Evolutionary conservation across 2,329 filamentous ascomycete genomes (phyloP).

Genomic region (Parastagonospora nodorum): DNA sequence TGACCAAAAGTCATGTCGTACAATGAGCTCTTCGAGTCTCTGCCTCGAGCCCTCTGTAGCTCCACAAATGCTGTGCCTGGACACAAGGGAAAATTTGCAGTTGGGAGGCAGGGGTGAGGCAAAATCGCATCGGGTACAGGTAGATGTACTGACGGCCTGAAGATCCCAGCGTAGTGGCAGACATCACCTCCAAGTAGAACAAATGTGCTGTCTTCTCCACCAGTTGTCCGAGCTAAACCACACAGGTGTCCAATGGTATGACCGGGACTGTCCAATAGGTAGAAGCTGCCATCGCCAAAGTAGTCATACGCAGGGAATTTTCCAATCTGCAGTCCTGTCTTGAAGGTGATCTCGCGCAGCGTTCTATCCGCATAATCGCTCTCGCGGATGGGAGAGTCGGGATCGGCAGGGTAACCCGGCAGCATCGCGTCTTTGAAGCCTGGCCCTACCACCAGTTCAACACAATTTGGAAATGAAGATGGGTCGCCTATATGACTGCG

Average conservation of each 20-base stretch:
- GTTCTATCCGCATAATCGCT: conserved; percentile 26
- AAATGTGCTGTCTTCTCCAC: conserved; percentile 19
- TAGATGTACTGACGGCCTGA: conserved; percentile 28
- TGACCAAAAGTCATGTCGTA: conserved; percentile 25
- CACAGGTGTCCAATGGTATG: conserved; percentile 59
- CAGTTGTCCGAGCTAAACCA: conserved; percentile 53
- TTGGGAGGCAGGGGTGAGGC: conserved; percentile 19
- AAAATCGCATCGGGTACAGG: conserved; percentile 24
- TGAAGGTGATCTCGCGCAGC: conserved; percentile 29
- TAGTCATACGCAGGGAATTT: conserved; percentile 57
- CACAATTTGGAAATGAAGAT: conserved; percentile 52
- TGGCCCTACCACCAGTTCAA: conserved; percentile 58
- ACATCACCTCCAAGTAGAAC: conserved; percentile 35
- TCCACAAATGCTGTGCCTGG: conserved; percentile 24
- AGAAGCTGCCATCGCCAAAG: conserved; percentile 62
- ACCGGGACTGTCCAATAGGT: conserved; percentile 60
- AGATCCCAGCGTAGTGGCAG: conserved; percentile 31
- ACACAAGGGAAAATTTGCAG: conserved; percentile 13
- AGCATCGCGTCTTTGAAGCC: conserved; percentile 55
- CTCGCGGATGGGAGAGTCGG: conserved; percentile 23
- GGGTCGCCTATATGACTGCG: conserved; percentile 56
- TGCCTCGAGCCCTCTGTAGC: conserved; percentile 16
- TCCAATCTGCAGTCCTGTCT: conserved; percentile 41
- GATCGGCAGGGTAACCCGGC: conserved; percentile 54
- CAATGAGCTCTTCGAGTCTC: conserved; percentile 8